Base-by-base conservation (phyloP, 148 eudicot species). In the Arctostaphylos glauca region DNA sequence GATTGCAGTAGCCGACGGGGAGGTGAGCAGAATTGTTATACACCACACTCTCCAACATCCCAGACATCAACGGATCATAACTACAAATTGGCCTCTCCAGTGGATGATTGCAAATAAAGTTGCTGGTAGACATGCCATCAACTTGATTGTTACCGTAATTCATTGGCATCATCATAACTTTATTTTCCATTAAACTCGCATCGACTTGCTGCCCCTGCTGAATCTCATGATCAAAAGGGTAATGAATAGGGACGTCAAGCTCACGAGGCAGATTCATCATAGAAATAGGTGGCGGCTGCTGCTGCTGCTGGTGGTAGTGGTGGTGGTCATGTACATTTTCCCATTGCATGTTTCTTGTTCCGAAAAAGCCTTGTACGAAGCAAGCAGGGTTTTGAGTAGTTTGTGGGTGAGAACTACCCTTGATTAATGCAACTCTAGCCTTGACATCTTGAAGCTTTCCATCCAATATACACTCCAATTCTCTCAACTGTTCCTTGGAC, bases 381-480 rank as follows among this genome's bases (percentile, higher is more conserved):
- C 15, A 31, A 38, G 43, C 4, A 25, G 41, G 46, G 67, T 19
- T 60, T n/a, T 60, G 67, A 14, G 73, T 31, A 2, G 18, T 68
- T 68, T 68, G 43, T 8, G 18, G 12, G 73, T 38, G 19, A 81
- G 23, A 71, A 73, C 6, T 23, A 43, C 71, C 53, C 78, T 83
- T 79, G 9, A 71, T 46, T 2, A 58, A 16, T 18, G 79, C 78
- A 46, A 78, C 48, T 58, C 21, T 71, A 8, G 50, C 46, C 53
- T 47, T 83, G 19, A 31, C 70, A 70, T 5, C 73, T 15, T 7
- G 31, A 70, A 79, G 21, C 70, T 71, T 83, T 5, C 18, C 48
- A 3, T 83, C 78, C 53, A 83, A 71, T 0, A 44, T 6, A 47
- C 5, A 7, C 2, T 52, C 77, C 56, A 83, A 71, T 79, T 78